These are phyloP conservation scores for Prototheca wickerhamii DNA, from an alignment of 163 green algal species.

Conservation along the genomic window DNA sequence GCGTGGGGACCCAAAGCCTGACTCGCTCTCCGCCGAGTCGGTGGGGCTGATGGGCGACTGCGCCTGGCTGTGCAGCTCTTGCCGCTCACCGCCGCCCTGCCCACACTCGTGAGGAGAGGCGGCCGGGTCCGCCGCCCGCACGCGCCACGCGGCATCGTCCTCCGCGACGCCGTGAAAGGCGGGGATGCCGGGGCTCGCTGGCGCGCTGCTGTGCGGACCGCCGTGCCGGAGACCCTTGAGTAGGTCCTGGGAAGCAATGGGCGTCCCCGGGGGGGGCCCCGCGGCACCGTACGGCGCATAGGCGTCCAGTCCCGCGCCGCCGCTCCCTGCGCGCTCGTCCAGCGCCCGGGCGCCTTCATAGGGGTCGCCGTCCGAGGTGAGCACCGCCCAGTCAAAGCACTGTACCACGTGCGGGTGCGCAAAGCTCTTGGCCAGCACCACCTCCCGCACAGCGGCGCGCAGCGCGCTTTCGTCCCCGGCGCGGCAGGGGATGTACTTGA, in stretches of 20 bases:
- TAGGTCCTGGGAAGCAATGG: no score
- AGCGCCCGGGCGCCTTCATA: no score
- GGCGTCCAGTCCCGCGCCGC: no score
- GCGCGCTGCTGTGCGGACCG: no score
- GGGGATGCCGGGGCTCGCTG: not conserved
- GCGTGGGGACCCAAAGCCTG: conserved; percentile 40
- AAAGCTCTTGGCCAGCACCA: conserved; percentile 38
- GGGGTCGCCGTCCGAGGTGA: no score
- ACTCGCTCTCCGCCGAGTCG: conserved; percentile 41
- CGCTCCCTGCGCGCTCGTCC: no score
- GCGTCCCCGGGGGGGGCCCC: no score
- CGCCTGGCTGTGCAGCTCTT: not conserved
- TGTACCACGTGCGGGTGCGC: conserved; percentile 37
- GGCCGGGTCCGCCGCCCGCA: not conserved
- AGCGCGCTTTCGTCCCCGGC: conserved; percentile 23
- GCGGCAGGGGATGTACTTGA: conserved; percentile 38
- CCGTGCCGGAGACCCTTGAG: no score
- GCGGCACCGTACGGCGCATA: no score
- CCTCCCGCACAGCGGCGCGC: conserved; percentile 25
- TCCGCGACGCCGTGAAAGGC: not conserved
- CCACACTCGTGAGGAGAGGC: not conserved
- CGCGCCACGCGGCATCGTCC: not conserved
- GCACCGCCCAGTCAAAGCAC: not conserved
- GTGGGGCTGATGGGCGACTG: not conserved
- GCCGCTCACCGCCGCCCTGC: not conserved